phyloP scores from a whole-genome alignment of 108 stramenopile species.

The Cyclotella atomus region DNA sequence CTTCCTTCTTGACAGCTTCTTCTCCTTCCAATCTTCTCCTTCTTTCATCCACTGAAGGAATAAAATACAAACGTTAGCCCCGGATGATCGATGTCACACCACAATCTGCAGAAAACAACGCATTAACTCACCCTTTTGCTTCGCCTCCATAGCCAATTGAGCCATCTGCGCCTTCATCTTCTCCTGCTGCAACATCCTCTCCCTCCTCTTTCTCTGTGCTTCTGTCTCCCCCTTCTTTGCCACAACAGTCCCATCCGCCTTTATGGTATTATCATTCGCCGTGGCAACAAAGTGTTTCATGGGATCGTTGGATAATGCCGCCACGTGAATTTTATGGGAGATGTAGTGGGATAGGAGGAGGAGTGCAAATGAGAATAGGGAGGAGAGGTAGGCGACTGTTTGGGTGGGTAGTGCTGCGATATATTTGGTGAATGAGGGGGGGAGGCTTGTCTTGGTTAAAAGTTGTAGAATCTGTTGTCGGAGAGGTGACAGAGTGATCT shows the following conservation, averaged over 20 bases:
- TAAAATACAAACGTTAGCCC: no score
- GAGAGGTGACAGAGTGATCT: not conserved
- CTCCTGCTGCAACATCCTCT: constrained; percentile 44
- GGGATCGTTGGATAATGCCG: not conserved
- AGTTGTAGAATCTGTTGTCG: constrained; percentile 16
- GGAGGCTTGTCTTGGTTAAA: constrained; percentile 14
- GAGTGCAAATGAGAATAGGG: constrained; percentile 33
- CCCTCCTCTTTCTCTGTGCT: constrained; percentile 41
- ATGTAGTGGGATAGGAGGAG: constrained; percentile 36
- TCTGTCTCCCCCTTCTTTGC: constrained; percentile 47
- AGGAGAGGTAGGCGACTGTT: constrained; percentile 45
- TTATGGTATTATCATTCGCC: constrained; percentile 21
- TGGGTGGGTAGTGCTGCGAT: constrained; percentile 27
- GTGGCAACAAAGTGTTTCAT: constrained; percentile 36
- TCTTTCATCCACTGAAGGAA: constrained; percentile 43
- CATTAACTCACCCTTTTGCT: no score
- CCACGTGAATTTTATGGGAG: constrained; percentile 16
- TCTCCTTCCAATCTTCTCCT: constrained; percentile 35
- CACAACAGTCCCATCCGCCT: constrained; percentile 42
- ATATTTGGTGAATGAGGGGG: constrained; percentile 18
- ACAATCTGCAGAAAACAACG: no score
- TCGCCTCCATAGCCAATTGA: constrained; percentile 52
- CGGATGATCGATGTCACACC: no score
- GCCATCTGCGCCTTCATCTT: constrained; percentile 53
- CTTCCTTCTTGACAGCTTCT: constrained; percentile 39